These are phyloP conservation scores for Mycena metata DNA, from an alignment of 768 basidiomycete species.

Conservation along the genomic window DNA sequence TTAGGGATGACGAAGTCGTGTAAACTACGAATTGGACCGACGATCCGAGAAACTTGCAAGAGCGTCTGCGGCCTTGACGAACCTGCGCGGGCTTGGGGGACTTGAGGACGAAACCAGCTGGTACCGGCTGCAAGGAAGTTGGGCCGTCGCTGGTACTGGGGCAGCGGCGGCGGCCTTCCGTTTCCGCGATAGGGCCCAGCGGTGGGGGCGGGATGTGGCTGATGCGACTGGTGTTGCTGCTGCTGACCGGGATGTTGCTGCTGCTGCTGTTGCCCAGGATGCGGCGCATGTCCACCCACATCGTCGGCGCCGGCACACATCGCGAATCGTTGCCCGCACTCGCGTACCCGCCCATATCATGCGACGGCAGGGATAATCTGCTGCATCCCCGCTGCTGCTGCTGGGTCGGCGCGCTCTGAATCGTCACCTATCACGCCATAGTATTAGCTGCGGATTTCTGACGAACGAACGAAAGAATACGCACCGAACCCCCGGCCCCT, in stretches of 20 bases:
- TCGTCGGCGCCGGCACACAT: slow-evolving; percentile 33
- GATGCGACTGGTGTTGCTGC: slow-evolving; percentile 42
- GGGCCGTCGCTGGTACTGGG: slow-evolving; percentile 30
- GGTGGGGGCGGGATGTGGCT: slow-evolving; percentile 36
- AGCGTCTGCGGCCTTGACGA: too few species aligned
- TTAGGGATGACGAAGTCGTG: too few species aligned
- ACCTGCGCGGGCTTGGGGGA: too few species aligned
- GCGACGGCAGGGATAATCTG: too few species aligned
- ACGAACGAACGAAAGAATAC: neutral
- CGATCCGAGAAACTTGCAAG: too few species aligned
- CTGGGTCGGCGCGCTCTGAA: slow-evolving; percentile 13
- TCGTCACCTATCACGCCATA: slow-evolving; percentile 1
- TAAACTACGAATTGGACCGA: too few species aligned
- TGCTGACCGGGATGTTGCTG: slow-evolving; percentile 40
- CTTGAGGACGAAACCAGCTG: too few species aligned
- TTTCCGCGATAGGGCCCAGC: slow-evolving; percentile 35
- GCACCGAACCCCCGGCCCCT: slow-evolving; percentile 20
- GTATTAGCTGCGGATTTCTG: neutral
- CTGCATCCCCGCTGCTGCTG: slow-evolving; percentile 37
- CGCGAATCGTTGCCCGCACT: too few species aligned
- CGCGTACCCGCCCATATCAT: too few species aligned
- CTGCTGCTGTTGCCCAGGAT: too few species aligned
- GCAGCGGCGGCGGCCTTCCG: slow-evolving; percentile 37
- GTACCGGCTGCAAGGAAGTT: too few species aligned
- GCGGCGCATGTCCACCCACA: slow-evolving; percentile 19